Conservation (phyloP, 2,329 filamentous ascomycete species). For the Dactylellina drechsleri region DNA sequence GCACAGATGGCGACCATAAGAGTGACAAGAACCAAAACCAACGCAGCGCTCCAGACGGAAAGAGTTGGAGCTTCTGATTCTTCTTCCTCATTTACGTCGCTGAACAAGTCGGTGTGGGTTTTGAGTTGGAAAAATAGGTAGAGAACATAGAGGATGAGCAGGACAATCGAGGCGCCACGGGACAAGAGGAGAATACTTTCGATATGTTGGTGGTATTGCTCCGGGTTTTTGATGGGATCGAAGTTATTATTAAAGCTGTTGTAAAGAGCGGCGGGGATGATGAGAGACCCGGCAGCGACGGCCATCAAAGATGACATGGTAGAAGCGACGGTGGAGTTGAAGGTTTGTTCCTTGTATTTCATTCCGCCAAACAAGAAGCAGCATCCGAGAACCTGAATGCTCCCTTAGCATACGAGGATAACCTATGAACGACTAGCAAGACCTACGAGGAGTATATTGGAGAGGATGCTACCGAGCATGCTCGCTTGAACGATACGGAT, state of each 20-base stretch:
- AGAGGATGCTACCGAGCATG: conserved; percentile 95
- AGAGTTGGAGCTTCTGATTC: conserved; percentile 45
- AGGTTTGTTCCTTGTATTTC: conserved; percentile 75
- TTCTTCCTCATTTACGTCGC: conserved; percentile 62
- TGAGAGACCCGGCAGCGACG: conserved; percentile 74
- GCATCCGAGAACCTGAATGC: conserved; percentile 71
- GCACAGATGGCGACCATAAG: conserved; percentile 77
- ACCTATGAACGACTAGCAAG: not conserved
- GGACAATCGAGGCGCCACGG: conserved; percentile 78
- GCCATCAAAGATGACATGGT: conserved; percentile 75
- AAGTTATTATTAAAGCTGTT: conserved; percentile 57
- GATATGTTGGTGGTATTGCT: conserved; percentile 32
- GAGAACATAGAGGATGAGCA: conserved; percentile 77
- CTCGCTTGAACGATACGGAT: conserved; percentile 97
- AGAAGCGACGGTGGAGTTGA: conserved; percentile 80
- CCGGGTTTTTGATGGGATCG: conserved; percentile 50
- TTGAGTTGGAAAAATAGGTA: conserved; percentile 82
- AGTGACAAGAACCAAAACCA: conserved; percentile 76
- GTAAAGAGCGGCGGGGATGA: conserved; percentile 73
- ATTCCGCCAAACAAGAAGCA: conserved; percentile 81
- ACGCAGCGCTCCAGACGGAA: conserved; percentile 63
- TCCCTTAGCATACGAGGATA: conserved; percentile 7
- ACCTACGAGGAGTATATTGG: conserved; percentile 82
- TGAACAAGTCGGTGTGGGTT: conserved; percentile 78
- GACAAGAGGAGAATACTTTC: conserved; percentile 67